Evolutionary conservation across 345 rosid genomes (phyloP), one percentile per base, ranked within the genome.

Genomic region (Psidium friedrichsthalianum): DNA sequence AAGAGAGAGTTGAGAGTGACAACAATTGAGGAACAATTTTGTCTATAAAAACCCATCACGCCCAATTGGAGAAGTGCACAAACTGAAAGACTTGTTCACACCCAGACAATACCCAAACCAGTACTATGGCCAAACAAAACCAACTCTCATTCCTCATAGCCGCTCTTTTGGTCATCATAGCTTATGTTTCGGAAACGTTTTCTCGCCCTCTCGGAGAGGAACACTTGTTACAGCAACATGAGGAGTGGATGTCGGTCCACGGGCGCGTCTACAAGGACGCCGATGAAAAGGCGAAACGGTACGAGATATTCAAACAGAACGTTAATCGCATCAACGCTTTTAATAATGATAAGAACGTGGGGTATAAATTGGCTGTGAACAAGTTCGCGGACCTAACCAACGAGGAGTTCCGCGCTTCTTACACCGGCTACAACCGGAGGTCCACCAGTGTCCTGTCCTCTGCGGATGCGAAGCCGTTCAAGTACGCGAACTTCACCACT

Each of bases 11-110:
- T 6, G 83, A 80, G 32, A 49, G 6, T 51, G n/a, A 51, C 51
- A 32, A 51, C 27, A 29, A 82, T 24, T 21, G 11, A 64, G 76
- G 12, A 69, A 69, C 47, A 20, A 20, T 27, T 82, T 54, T 54
- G 59, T 56, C 84, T 82, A 82, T 82, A 82, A 82, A 82, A 82
- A 27, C 24, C 64, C 84, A 15, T 16, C 40, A 32, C 20, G 15
- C 25, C 80, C 80, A 2, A 18, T 69, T 40, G 47, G 47, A 69
- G 80, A 69, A 18, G 25, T 69, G 80, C 47, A 69, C 14, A 36
- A 69, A 92, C 55, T 88, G 90, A 87, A 90, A 90, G 88, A 88
- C 92, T 87, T 91, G 56, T 69, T 69, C 56, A 76, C 47, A 32
- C 78, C 24, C 9, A 18, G 47, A 36, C 22, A 18, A 24, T 36